phyloP scores from a whole-genome alignment of 2,329 filamentous ascomycete species.

The Chrysoporthe austroafricana region DNA sequence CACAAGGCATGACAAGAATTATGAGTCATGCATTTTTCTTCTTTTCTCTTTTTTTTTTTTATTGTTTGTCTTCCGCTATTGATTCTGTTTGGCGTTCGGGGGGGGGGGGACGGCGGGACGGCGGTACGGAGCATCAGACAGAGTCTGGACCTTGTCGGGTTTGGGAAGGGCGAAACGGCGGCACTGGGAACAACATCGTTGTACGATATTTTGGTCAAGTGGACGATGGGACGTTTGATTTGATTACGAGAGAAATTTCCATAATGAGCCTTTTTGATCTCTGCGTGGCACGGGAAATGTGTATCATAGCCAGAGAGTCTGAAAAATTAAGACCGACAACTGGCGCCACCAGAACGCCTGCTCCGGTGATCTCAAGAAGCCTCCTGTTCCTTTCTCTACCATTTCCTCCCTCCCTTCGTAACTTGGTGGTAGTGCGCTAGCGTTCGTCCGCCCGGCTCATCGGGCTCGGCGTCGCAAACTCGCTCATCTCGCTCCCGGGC shows the following conservation, averaged over 20 bases:
- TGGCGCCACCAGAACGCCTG: not conserved
- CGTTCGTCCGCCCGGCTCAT: constrained; percentile 12
- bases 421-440: too few species aligned
- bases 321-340: not conserved
- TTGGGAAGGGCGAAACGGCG: not conserved
- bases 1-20: not conserved
- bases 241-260: not conserved
- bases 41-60: not conserved
- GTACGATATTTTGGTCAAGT: constrained; percentile 2
- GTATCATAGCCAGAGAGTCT: constrained; percentile 6
- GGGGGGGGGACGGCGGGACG: not conserved
- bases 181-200: constrained; percentile 1
- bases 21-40: not conserved
- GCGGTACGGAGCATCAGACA: not conserved
- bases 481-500: constrained; percentile 26
- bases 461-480: constrained; percentile 25
- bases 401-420: not conserved
- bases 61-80: not conserved
- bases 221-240: not conserved
- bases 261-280: not conserved
- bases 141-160: too few species aligned
- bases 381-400: not conserved
- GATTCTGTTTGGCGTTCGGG: constrained; percentile 8
- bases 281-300: not conserved
- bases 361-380: not conserved